Percentiles rank a stretch among this genome's conserved stretches.
Conservation (phyloP, 208 protist species). For the Naegleria gruberi region DNA sequence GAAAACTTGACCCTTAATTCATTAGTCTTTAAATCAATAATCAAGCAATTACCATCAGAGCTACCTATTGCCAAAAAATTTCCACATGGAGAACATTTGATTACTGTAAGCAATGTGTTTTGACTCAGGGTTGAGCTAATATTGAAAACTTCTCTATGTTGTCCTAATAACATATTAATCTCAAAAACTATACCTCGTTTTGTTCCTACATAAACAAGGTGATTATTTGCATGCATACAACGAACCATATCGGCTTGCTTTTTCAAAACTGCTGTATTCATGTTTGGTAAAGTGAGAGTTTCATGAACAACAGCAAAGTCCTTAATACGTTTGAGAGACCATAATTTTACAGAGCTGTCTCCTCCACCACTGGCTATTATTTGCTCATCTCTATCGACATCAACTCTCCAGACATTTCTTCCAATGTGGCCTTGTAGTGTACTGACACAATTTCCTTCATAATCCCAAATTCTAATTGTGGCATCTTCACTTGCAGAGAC, state of each 20-base stretch:
- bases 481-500: neutral
- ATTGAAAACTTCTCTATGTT: neutral
- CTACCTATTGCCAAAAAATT: neutral
- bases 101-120: neutral
- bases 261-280: neutral
- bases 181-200: neutral
- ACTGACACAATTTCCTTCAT: neutral
- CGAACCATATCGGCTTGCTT: neutral
- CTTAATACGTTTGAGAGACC: neutral
- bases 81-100: neutral
- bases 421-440: neutral
- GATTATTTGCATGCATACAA: neutral
- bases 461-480: neutral
- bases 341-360: constrained; percentile 6
- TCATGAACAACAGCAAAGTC: neutral
- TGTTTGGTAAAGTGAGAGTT: neutral
- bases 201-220: neutral
- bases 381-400: neutral
- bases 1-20: neutral
- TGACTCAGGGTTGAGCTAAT: neutral
- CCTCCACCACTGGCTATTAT: neutral
- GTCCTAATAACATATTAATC: neutral
- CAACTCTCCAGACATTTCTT: constrained; percentile 13
- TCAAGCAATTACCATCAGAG: neutral
- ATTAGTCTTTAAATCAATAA: neutral